Base-by-base conservation (phyloP, 345 rosid species). In the Aquilaria malaccensis region DNA sequence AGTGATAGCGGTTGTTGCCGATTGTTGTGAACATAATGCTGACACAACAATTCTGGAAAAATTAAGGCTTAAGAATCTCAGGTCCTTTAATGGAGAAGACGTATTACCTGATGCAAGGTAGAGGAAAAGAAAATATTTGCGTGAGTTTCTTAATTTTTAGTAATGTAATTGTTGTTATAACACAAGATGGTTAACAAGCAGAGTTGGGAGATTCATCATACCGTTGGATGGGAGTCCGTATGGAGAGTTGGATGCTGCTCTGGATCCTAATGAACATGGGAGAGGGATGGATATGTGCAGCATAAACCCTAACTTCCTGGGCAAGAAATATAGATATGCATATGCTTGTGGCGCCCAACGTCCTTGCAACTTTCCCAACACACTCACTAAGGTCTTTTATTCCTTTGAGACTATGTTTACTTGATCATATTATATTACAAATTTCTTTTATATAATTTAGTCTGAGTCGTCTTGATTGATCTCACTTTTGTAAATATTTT, bases 221-320 rank as follows among this genome's bases (percentile, higher is more conserved):
- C 99, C 99, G 29, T 52, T 94, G 30, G 96, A 89, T 52, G 99
- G 99, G 71, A 85, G 92, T 68, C 84, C 81, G 33, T 67, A 68
- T 9, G 96, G 99, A 61, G 72, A 56, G 52, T 59, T 94, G 54
- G 96, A 83, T 76, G 80, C 92, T 33, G 97, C 97, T 2, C 69
- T 93, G 77, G 87, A 87, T 61, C 87, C 98, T 10, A 77, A 87
- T 56, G 88, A 93, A 63, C 98, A 93, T 76, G 99, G 99, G 3
- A 87, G 82, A 66, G 98, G 94, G 15, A 85, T 93, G 94, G 98
- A 93, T 61, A 89, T 93, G 98, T 93, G 98, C 74, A 85, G 87
- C 79, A 81, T 89, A 48, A 93, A 93, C 78, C 98, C 91, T 45
- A 71, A 73, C 30, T 65, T 74, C 67, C 65, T 87, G 69, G 98